Evolutionary conservation across 257 asterid genomes (phyloP).

Genomic region (Capsicum baccatum): DNA sequence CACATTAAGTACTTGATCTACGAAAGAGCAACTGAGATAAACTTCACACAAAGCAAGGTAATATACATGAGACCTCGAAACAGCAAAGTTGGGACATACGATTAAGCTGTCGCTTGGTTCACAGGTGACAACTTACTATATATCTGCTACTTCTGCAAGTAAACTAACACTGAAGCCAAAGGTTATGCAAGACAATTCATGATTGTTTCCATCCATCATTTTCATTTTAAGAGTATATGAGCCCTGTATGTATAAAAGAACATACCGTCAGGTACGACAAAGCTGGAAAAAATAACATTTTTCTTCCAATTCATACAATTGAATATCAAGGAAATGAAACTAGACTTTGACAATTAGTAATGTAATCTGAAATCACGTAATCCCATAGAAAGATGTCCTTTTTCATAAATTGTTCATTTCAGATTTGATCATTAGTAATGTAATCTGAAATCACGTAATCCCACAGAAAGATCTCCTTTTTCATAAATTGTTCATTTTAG

Average conservation of each 20-base stretch:
- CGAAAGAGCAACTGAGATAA: not conserved
- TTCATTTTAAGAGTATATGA: slow-evolving; percentile 44
- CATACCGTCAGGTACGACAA: not conserved
- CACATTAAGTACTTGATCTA: not conserved
- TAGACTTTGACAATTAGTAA: not conserved
- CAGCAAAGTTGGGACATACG: not conserved
- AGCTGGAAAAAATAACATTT: slow-evolving; percentile 6
- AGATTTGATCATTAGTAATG: no score
- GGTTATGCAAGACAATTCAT: slow-evolving; percentile 45
- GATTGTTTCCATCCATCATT: slow-evolving; percentile 35
- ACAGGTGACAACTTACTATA: not conserved
- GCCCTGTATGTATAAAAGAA: slow-evolving; percentile 33
- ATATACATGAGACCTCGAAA: not conserved
- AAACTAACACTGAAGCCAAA: slow-evolving; percentile 46
- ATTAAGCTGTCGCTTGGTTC: no score
- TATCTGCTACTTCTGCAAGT: slow-evolving; percentile 32
- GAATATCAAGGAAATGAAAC: not conserved
- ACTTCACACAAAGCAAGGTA: not conserved
- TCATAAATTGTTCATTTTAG: not conserved
- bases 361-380: not conserved
- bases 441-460: not conserved
- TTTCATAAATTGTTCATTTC: not conserved
- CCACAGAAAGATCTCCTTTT: not conserved
- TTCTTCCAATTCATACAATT: not conserved
- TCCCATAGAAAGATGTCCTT: not conserved